These are phyloP conservation scores for Pseudogymnoascus sp. DNA, from an alignment of 2,329 filamentous ascomycete genomes.

Conservation along the genomic window DNA sequence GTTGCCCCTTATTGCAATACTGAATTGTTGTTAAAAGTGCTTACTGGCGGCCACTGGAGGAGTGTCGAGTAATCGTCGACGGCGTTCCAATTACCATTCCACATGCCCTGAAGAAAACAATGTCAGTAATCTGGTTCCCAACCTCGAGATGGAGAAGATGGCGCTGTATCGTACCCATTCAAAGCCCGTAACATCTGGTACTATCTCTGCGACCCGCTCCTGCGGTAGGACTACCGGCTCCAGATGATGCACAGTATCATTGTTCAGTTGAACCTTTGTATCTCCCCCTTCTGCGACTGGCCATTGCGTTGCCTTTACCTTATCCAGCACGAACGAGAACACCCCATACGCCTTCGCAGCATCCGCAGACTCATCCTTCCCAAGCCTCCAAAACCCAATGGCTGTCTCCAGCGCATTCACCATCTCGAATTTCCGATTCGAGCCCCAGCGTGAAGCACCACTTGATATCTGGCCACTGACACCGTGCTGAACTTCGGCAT, in stretches of 20 bases:
- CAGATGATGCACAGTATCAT: neutral
- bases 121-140: neutral
- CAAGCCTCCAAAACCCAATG: slow-evolving; percentile 10
- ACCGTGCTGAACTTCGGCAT: slow-evolving; percentile 7
- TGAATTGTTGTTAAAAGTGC: neutral
- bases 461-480: neutral
- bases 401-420: slow-evolving; percentile 11
- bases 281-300: neutral
- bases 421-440: slow-evolving; percentile 10
- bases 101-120: neutral
- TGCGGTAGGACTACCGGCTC: neutral
- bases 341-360: slow-evolving; percentile 14
- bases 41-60: neutral
- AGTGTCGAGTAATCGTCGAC: slow-evolving; percentile 2
- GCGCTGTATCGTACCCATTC: neutral
- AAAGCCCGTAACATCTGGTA: slow-evolving; percentile 3
- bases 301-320: slow-evolving; percentile 6
- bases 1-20: neutral
- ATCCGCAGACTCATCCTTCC: slow-evolving; percentile 13
- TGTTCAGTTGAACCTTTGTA: neutral
- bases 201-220: neutral
- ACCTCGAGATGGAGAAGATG: neutral
- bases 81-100: slow-evolving; percentile 1
- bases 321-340: slow-evolving; percentile 14
- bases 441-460: slow-evolving; percentile 10